Base-by-base conservation (phyloP, 495 filamentous ascomycete species). In the Daldinia concentrica region DNA sequence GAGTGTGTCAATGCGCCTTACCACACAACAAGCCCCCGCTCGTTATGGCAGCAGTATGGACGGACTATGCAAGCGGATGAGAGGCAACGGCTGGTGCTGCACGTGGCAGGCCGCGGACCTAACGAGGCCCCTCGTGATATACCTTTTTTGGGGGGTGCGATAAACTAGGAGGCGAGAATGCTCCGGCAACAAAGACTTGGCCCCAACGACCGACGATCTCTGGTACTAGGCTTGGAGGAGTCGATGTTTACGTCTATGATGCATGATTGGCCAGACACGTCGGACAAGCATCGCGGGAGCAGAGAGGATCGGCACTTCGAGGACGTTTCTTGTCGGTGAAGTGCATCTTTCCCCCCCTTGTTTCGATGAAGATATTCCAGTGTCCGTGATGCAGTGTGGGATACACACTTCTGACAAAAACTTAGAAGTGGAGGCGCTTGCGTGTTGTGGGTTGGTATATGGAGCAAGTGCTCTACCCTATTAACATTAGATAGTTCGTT, bases 261-360 rank as follows among this genome's bases (percentile, higher is more conserved):
- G 17, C 15, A 22, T 69, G 66, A 73, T 73, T 73, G 71, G 71
- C 62, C 36, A 58, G 66, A 41, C 17, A 30, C 12, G 66, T 69
- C 32, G 52, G 71, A 69, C 71, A 69, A 60, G 66, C 57, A 57
- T 62, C 43, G 66, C 27, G 58, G 66, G 30, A 69, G 62, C 52
- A 66, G 54, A 45, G 36, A 66, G 32, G 71, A 73, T 73, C 71
- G 71, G 66, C 71, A 73, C 58, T 63, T 73, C 36, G 11, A 64
- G 27, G 58, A 50, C 68, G 54, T 58, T 58, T 66, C 62, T 62
- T 73, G 71, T 73, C 71, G 71, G 71, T 73, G 71, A 73, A 66
- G 66, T 63, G 62, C 57, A 7, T 66, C 24, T 58, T 59, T 52
- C 32, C 19, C 27, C 57, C 60, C 30, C 52, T 34, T 69, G 51